Evolutionary conservation across 768 basidiomycete genomes (phyloP).

Genomic region (Boletus rubroflammeus): DNA sequence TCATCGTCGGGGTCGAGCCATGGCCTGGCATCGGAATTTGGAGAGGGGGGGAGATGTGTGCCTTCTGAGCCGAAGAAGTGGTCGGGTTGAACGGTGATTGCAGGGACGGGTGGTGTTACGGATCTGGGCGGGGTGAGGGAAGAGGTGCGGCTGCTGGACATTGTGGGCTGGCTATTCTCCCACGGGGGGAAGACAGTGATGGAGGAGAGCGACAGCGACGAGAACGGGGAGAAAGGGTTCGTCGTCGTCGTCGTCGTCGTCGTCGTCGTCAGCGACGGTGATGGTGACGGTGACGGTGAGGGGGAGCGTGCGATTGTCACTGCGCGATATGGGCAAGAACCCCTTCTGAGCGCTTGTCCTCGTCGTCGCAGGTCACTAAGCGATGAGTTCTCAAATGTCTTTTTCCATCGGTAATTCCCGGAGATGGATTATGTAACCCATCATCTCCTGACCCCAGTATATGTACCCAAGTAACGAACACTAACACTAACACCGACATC

Average conservation of each 20-base stretch:
- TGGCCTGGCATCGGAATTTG: conserved; percentile 55
- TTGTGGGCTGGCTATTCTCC: conserved; percentile 9
- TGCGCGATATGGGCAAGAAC: background rate
- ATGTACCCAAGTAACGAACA: too few species aligned
- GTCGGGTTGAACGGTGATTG: conserved; percentile 65
- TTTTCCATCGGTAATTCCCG: conserved; percentile 12
- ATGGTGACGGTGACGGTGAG: conserved; percentile 1
- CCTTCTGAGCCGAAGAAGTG: conserved; percentile 72
- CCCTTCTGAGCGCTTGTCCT: conserved; percentile 5
- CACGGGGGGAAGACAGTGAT: conserved; percentile 1
- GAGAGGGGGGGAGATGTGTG: conserved; percentile 49
- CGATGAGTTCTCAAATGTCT: background rate
- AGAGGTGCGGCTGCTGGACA: conserved; percentile 27
- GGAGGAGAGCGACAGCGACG: background rate
- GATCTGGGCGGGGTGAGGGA: conserved; percentile 45
- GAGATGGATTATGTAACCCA: background rate
- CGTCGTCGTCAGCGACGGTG: conserved; percentile 10
- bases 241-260: conserved; percentile 11
- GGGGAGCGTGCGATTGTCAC: background rate
- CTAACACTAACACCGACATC: too few species aligned
- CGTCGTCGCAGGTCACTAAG: conserved; percentile 1
- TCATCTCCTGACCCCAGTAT: too few species aligned
- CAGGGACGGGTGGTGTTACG: conserved; percentile 41
- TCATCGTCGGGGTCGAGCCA: conserved; percentile 81
- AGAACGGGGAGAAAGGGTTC: background rate